Evolutionary conservation across 1,284 basidiomycete species (phyloP).

Genomic region (Irpex rosettiformis): DNA sequence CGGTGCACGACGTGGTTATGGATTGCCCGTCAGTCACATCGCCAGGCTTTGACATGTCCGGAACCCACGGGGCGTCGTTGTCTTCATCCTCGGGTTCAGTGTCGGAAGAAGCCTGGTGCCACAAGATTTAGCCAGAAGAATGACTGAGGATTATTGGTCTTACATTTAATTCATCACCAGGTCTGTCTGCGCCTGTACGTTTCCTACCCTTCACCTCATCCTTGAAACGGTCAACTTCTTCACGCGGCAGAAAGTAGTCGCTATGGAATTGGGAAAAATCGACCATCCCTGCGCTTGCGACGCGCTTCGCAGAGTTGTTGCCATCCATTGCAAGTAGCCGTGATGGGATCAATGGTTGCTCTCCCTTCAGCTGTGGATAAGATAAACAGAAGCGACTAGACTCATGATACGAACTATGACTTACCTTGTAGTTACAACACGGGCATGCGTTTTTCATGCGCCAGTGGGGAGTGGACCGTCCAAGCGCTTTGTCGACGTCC

Average conservation of each 20-base stretch:
- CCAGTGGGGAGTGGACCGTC: conserved; percentile 9
- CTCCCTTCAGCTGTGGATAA: conserved; percentile 19
- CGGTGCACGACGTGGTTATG: conserved; percentile 16
- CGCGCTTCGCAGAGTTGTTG: conserved; percentile 27
- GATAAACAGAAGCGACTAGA: too few relatives aligned
- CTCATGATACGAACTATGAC: too few relatives aligned
- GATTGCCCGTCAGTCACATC: background rate
- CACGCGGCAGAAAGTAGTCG: conserved; percentile 17
- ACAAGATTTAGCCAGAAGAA: too few relatives aligned
- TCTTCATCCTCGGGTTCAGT: background rate
- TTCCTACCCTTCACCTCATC: too few relatives aligned
- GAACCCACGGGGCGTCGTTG: background rate
- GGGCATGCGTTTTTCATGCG: conserved; percentile 25
- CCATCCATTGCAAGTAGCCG: conserved; percentile 26
- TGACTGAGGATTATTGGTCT: too few relatives aligned
- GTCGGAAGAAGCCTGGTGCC: too few relatives aligned
- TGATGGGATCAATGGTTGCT: conserved; percentile 15
- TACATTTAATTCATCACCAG: too few relatives aligned
- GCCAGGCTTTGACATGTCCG: background rate
- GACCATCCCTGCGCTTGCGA: conserved; percentile 4
- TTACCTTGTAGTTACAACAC: conserved; percentile 22
- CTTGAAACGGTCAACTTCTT: too few relatives aligned
- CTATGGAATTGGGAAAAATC: conserved; percentile 4
- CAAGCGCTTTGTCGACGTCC: conserved; percentile 20
- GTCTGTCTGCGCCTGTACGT: too few relatives aligned